Base-by-base conservation (phyloP, 345 rosid species). In the Lepidium africanum region DNA sequence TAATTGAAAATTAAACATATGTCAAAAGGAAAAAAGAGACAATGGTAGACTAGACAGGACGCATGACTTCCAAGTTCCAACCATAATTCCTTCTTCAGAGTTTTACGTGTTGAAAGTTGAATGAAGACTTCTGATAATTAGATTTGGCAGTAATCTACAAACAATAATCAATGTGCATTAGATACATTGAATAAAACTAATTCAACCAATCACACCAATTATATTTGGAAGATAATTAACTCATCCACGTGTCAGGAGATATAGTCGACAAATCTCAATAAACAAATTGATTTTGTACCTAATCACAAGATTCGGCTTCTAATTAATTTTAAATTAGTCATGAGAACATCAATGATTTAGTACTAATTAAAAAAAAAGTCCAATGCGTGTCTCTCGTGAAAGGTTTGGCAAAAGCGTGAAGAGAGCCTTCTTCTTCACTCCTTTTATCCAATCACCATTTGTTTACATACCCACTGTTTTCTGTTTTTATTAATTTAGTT, bases 401-500 rank as follows among this genome's bases (percentile, higher is more conserved):
- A 71, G 75, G 9, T 53, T 54, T 55, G 56, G 23, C 63, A 63
- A 16, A 46, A 63, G 36, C 57, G 63, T 63, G 70, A 72, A 64
- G 15, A 64, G 37, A 64, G 17, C 70, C 76, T 36, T 48, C 50
- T 72, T 55, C 25, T 17, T 43, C 69, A 35, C 38, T 42, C 5
- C 15, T 27, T 27, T 27, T 5, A 21, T 11, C 60, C 60, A 72
- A 57, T 66, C 45, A 19, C 10, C 59, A 7, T 32, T 65, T 10
- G 32, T 27, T 27, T 27, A 27, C 32, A 2, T 4, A 5, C 13
- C 10, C 8, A 11, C n/a, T 54, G 7, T 38, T 56, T 23, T 12
- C 40, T 46, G 27, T 30, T 38, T 30, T 17, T 55, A 54, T 16
- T 27, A 27, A 5, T 50, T 25, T 50, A 12, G 36, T 50, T 50